A percentile compares a stretch with the other conserved stretches of the same genome.
Conservation (phyloP, 78 protist species). For the Dictyostelium brefeldianum region DNA sequence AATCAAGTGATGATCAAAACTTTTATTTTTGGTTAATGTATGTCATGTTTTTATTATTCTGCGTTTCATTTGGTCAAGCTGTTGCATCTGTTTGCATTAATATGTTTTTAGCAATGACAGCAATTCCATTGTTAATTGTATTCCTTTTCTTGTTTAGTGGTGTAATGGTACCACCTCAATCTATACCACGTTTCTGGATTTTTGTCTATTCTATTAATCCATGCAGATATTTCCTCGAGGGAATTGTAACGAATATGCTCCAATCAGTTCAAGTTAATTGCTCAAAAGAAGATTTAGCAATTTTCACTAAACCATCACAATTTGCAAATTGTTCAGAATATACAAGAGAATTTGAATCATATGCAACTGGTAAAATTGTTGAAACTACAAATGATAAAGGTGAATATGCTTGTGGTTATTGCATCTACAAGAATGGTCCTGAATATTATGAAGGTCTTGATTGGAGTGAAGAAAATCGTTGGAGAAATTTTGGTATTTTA, state of each 20-base stretch:
- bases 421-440: conserved; percentile 35
- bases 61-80: conserved; percentile 69
- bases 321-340: conserved; percentile 32
- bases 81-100: conserved; percentile 29
- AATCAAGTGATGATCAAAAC: background rate
- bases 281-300: conserved; percentile 11
- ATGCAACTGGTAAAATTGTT: background rate
- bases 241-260: conserved; percentile 51
- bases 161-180: conserved; percentile 40
- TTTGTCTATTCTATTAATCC: conserved; percentile 55
- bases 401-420: conserved; percentile 35
- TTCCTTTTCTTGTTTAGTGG: conserved; percentile 78
- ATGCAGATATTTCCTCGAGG: conserved; percentile 58
- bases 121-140: conserved; percentile 55
- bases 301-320: conserved; percentile 28
- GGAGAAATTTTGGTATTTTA: conserved; percentile 63
- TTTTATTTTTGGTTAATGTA: conserved; percentile 56
- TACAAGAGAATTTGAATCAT: background rate
- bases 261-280: conserved; percentile 12
- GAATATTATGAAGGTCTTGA: conserved; percentile 27
- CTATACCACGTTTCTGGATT: conserved; percentile 42
- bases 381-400: background rate
- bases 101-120: conserved; percentile 29
- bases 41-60: conserved; percentile 19
- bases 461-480: background rate